Evolutionary conservation across 108 stramenopile species (phyloP).

Genomic region (Skeletonema marinoi): DNA sequence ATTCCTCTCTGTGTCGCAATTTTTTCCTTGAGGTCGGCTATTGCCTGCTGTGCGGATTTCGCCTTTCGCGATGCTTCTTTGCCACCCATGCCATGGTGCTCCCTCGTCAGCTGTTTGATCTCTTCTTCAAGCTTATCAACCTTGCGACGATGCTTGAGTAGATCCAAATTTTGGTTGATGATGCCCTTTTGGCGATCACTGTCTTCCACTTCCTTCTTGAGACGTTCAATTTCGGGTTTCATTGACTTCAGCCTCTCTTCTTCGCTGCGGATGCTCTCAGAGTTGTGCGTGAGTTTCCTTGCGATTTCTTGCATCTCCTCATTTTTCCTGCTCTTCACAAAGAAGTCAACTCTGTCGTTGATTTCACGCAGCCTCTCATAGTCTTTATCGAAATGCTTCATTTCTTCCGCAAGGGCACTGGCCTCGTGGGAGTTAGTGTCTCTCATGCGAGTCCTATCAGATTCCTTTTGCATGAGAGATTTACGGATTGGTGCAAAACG

Average conservation of each 20-base stretch:
- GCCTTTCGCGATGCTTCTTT: conserved; percentile 44
- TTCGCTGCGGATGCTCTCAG: conserved; percentile 17
- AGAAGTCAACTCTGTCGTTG: conserved; percentile 26
- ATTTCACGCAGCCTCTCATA: conserved; percentile 43
- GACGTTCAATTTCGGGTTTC: conserved; percentile 50
- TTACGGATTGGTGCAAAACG: conserved; percentile 54
- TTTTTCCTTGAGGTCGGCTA: conserved; percentile 24
- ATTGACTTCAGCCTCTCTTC: conserved; percentile 32
- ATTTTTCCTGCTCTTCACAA: conserved; percentile 42
- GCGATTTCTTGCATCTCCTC: conserved; percentile 54
- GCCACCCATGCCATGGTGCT: conserved; percentile 49
- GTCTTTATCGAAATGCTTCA: conserved; percentile 48
- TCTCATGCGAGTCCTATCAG: conserved; percentile 38
- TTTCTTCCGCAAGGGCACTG: conserved; percentile 16
- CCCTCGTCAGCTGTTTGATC: conserved; percentile 37
- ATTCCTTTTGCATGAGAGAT: conserved; percentile 48
- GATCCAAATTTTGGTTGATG: conserved; percentile 68
- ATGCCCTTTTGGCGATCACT: conserved; percentile 69
- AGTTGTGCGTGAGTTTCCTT: conserved; percentile 16
- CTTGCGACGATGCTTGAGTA: conserved; percentile 41
- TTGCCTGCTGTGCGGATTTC: conserved; percentile 8
- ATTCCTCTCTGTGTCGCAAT: conserved; percentile 59
- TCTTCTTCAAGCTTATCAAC: conserved; percentile 51
- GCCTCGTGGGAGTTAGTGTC: conserved; percentile 49
- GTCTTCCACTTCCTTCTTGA: conserved; percentile 65